Evolutionary conservation across 2,329 filamentous ascomycete genomes (phyloP).

Genomic region (Claviceps sp.): DNA sequence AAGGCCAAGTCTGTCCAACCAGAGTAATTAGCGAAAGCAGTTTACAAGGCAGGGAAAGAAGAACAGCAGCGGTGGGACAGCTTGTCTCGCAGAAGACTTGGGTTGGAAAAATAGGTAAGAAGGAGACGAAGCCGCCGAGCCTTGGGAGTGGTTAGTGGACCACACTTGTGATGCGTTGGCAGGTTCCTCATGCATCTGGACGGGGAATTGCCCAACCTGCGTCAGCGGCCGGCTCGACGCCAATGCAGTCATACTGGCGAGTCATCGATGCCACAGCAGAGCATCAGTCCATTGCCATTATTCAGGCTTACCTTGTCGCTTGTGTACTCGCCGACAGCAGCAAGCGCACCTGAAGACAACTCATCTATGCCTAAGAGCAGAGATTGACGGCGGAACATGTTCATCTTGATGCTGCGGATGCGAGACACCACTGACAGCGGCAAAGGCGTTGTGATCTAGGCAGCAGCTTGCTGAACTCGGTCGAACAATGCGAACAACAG

Average conservation of each 20-base stretch:
- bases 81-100: neutral
- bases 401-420: neutral
- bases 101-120: neutral
- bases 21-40: slow-evolving; percentile 20
- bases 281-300: neutral
- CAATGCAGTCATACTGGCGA: slow-evolving; percentile 7
- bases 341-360: neutral
- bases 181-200: slow-evolving; percentile 36
- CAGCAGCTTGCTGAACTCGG: neutral
- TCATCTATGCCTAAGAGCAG: neutral
- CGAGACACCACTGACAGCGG: neutral
- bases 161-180: slow-evolving; percentile 26
- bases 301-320: neutral
- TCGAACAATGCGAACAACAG: neutral
- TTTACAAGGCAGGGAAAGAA: slow-evolving; percentile 19
- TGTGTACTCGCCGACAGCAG: neutral
- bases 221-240: slow-evolving; percentile 5
- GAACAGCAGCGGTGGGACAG: slow-evolving; percentile 7
- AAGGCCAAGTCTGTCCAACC: slow-evolving; percentile 20
- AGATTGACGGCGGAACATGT: neutral
- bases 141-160: slow-evolving; percentile 14
- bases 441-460: neutral
- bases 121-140: slow-evolving; percentile 8
- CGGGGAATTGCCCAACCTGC: slow-evolving; percentile 28
- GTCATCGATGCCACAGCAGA: slow-evolving; percentile 5